phyloP scores from a whole-genome alignment of 192 early-diverging fungal genomes.

The Coemansia sp. region DNA sequence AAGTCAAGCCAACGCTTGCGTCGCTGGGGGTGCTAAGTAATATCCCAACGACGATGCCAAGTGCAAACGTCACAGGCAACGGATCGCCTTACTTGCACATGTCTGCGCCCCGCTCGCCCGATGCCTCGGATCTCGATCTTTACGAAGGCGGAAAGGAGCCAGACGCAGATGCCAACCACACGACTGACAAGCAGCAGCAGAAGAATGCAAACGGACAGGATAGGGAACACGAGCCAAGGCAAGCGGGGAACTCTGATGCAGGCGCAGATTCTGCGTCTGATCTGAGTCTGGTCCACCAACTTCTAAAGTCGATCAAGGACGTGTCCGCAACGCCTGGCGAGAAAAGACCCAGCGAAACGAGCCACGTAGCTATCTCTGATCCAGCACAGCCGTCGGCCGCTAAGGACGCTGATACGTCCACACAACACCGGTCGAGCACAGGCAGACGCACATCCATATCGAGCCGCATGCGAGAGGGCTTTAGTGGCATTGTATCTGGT shows the following conservation, averaged over 20 bases:
- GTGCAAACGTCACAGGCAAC: conserved; percentile 43
- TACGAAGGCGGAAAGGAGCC: conserved; percentile 13
- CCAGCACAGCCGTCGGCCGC: not conserved
- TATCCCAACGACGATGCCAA: conserved; percentile 41
- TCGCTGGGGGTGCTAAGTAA: conserved; percentile 42
- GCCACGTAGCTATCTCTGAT: not conserved
- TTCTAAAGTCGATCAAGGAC: conserved; percentile 46
- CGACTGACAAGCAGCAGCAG: not conserved
- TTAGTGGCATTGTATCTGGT: conserved; percentile 40
- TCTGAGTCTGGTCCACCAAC: conserved; percentile 25
- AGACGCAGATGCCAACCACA: not conserved
- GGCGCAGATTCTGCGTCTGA: conserved; percentile 14
- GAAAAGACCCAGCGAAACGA: not conserved
- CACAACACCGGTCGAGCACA: conserved; percentile 13
- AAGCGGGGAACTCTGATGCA: not conserved
- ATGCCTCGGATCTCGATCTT: conserved; percentile 43
- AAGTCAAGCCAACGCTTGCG: conserved; percentile 36
- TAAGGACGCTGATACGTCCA: conserved; percentile 3
- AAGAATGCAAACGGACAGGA: not conserved
- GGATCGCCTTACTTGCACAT: conserved; percentile 53
- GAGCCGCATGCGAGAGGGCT: conserved; percentile 53
- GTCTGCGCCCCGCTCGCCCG: conserved; percentile 53
- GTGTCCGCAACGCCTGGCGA: conserved; percentile 16
- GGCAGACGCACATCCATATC: conserved; percentile 34
- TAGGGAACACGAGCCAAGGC: not conserved